A percentile compares a stretch with the other conserved stretches of the same genome.
Conservation (phyloP, 352 stramenopile genomes). For the Thalassiosira gravida region DNA sequence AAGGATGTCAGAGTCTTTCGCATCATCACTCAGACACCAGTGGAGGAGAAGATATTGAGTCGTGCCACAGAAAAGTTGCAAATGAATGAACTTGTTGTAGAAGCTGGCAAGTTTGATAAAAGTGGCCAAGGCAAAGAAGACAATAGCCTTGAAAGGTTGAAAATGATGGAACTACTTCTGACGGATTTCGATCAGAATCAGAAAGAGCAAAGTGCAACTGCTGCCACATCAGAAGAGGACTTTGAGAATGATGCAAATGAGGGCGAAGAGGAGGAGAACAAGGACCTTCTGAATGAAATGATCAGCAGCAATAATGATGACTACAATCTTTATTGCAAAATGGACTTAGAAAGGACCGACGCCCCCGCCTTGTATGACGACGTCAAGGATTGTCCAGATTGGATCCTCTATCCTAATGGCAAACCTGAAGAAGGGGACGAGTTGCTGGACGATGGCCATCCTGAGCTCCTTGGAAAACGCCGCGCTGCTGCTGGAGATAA, state of each 20-base stretch:
- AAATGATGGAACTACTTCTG: slow-evolving; percentile 87
- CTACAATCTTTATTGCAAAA: slow-evolving; percentile 85
- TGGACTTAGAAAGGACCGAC: slow-evolving; percentile 67
- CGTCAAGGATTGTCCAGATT: slow-evolving; percentile 78
- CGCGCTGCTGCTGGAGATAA: slow-evolving; percentile 65
- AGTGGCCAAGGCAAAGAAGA: slow-evolving; percentile 75
- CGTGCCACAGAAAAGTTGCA: slow-evolving; percentile 98
- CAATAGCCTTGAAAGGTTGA: slow-evolving; percentile 82
- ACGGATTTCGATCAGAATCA: slow-evolving; percentile 83
- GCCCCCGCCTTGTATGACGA: slow-evolving; percentile 63
- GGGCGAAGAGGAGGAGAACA: slow-evolving; percentile 65
- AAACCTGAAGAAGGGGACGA: slow-evolving; percentile 54
- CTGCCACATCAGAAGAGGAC: slow-evolving; percentile 58
- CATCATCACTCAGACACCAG: slow-evolving; percentile 95
- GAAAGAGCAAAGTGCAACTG: slow-evolving; percentile 31
- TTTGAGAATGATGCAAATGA: slow-evolving; percentile 66
- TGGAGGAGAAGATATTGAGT: slow-evolving; percentile 99
- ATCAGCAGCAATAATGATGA: slow-evolving; percentile 87
- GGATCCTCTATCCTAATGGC: slow-evolving; percentile 77
- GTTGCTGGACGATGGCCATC: slow-evolving; percentile 35
- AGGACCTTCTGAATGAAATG: slow-evolving; percentile 86
- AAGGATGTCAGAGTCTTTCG: slow-evolving; percentile 97
- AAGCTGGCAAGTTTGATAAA: slow-evolving; percentile 88
- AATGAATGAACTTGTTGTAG: slow-evolving; percentile 87
- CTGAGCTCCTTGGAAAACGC: slow-evolving; percentile 63